Percentiles rank a stretch among this genome's conserved stretches.
Conservation (phyloP, 2,329 filamentous ascomycete species). For the Pseudocercospora fuligena region DNA sequence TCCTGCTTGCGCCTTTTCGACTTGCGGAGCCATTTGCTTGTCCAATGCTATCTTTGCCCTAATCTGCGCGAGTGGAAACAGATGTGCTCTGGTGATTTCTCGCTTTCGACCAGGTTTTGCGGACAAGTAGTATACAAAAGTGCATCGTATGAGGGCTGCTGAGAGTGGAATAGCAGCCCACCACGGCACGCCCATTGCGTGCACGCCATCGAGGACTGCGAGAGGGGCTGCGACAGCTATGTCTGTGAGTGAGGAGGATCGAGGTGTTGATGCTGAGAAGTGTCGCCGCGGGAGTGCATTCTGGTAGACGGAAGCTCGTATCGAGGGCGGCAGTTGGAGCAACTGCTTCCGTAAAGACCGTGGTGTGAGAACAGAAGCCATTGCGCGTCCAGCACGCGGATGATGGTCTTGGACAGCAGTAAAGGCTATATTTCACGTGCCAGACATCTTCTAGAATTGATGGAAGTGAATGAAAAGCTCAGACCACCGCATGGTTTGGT, state of each 20-base stretch:
- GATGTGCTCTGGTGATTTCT: slow-evolving; percentile 26
- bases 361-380: slow-evolving; percentile 21
- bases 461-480: slow-evolving; percentile 5
- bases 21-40: too few species aligned
- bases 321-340: slow-evolving; percentile 30
- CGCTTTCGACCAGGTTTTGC: slow-evolving; percentile 27
- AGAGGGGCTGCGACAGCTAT: slow-evolving; percentile 21
- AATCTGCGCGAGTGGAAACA: slow-evolving; percentile 9
- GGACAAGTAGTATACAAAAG: slow-evolving; percentile 35
- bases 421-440: slow-evolving; percentile 14
- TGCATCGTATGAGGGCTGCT: slow-evolving; percentile 37
- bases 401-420: background rate
- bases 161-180: slow-evolving; percentile 37
- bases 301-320: slow-evolving; percentile 25
- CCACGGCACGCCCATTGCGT: slow-evolving; percentile 40
- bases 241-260: slow-evolving; percentile 17
- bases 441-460: background rate
- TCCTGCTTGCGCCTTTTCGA: background rate
- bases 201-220: slow-evolving; percentile 34
- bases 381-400: slow-evolving; percentile 10
- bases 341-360: slow-evolving; percentile 14
- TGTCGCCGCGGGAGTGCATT: slow-evolving; percentile 21
- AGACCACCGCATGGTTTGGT: slow-evolving; percentile 5
- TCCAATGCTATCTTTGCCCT: background rate
- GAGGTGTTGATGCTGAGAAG: slow-evolving; percentile 34